Conservation (phyloP, 106 monocot species). For the Gastrodia elata region DNA sequence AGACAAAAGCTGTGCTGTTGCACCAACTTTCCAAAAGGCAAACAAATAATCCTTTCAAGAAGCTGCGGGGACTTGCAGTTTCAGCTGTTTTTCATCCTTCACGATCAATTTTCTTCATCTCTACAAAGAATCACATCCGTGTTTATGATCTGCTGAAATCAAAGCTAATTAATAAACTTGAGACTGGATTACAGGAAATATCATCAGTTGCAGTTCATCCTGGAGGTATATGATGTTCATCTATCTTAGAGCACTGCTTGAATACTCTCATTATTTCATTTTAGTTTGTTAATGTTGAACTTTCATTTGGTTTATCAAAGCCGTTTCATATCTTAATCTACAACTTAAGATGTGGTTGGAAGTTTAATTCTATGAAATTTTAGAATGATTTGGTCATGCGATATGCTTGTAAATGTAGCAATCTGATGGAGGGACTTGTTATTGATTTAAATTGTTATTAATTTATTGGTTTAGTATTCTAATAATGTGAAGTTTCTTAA, state of each 20-base stretch:
- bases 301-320: background rate
- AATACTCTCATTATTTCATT: background rate
- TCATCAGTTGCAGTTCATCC: conserved; percentile 93
- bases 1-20: conserved; percentile 75
- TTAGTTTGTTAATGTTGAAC: background rate
- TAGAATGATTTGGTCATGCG: background rate
- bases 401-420: background rate
- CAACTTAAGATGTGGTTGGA: background rate
- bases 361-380: background rate
- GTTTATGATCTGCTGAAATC: conserved; percentile 74
- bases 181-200: conserved; percentile 68
- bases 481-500: background rate
- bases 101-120: conserved; percentile 59
- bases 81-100: conserved; percentile 78
- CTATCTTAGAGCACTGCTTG: background rate
- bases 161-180: conserved; percentile 82
- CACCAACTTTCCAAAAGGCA: conserved; percentile 88
- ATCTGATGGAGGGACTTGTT: background rate
- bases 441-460: background rate
- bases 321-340: background rate
- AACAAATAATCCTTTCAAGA: conserved; percentile 68
- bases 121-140: conserved; percentile 83
- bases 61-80: conserved; percentile 78
- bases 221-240: conserved; percentile 31
- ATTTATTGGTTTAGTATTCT: background rate